Base-by-base conservation (phyloP, 2,329 filamentous ascomycete species). In the Lachnellula willkommii region DNA sequence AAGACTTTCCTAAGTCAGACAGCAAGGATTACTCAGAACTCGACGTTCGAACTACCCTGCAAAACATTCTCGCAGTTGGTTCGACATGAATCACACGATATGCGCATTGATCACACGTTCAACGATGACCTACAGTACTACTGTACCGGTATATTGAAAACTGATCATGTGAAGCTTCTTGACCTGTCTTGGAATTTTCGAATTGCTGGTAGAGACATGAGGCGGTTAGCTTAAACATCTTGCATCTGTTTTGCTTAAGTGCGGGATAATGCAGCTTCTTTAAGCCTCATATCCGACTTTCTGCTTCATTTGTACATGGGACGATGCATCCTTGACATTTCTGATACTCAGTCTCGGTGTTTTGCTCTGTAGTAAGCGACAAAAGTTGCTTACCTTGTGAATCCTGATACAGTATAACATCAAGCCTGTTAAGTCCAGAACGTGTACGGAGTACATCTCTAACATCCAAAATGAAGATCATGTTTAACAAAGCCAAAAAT, bases 1-100 rank as follows among this genome's bases (percentile, higher is more conserved):
- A 66, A 42, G 64, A 70, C 42, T 63, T 71, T 22, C 63, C 65
- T 50, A 51, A 40, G 32, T 28, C 57, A 48, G 56, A 60, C 36
- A 52, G 56, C 17, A 63, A 58, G 20, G 55, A 55, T 47, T 22
- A 46, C 36, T 45, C 54, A 17, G 52, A 24, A 15, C 50, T 64
- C n/a, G 60, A 68, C 51, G 54, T 67, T 54, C 63, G 63, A 64
- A 59, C 47, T 54, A 54, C 67, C 52, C 60, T 70, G 48, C 58
- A 60, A 57, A 62, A 62, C 36, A 65, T 68, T 53, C 55, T 68
- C 47, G 53, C 42, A 32, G 54, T 60, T 54, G 53, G 28, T 17
- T 60, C 57, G 35, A 57, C 47, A 43, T 54, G 45, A 51, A 49
- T 50, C 12, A 39, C 45, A 22, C 24, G 45, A 47, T 14, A 32